These are phyloP conservation scores for Penicillium sp. DNA, from an alignment of 2,329 filamentous ascomycete species.

Conservation along the genomic window DNA sequence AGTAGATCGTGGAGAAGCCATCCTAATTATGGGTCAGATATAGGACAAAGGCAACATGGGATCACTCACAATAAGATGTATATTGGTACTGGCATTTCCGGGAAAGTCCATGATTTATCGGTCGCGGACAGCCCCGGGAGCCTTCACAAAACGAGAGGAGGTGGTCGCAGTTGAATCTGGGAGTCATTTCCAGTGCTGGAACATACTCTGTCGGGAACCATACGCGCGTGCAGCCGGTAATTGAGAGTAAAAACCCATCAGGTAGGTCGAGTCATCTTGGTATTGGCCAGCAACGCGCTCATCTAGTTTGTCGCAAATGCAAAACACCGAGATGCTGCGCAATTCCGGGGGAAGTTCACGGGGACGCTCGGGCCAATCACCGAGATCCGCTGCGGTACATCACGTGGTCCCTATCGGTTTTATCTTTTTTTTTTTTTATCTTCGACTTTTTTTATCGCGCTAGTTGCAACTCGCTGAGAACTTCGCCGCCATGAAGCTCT, in stretches of 20 bases:
- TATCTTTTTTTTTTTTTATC: conserved; percentile 32
- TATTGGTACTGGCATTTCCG: conserved; percentile 42
- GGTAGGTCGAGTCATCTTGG: conserved; percentile 12
- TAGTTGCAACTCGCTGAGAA: conserved; percentile 4
- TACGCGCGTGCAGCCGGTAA: conserved; percentile 18
- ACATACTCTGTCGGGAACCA: conserved; percentile 20
- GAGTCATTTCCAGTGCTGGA: conserved; percentile 36
- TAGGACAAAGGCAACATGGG: background rate
- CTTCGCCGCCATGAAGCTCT: conserved; percentile 46
- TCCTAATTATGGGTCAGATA: conserved; percentile 34
- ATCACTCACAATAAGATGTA: conserved; percentile 42
- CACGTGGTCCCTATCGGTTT: conserved; percentile 36
- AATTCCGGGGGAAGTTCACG: conserved; percentile 35
- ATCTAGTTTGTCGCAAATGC: conserved; percentile 6
- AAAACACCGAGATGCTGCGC: conserved; percentile 15
- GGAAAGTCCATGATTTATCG: conserved; percentile 46
- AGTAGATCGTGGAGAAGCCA: conserved; percentile 45
- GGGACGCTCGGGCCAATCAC: conserved; percentile 35
- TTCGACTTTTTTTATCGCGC: conserved; percentile 16
- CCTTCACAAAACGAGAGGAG: conserved; percentile 29
- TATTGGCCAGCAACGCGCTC: conserved; percentile 4
- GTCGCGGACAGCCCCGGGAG: conserved; percentile 28
- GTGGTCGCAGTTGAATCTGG: conserved; percentile 22
- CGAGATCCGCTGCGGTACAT: conserved; percentile 15
- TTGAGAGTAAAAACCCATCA: conserved; percentile 21